These are phyloP conservation scores for Pyrenophora teres DNA, from an alignment of 2,329 filamentous ascomycete species.

Conservation along the genomic window DNA sequence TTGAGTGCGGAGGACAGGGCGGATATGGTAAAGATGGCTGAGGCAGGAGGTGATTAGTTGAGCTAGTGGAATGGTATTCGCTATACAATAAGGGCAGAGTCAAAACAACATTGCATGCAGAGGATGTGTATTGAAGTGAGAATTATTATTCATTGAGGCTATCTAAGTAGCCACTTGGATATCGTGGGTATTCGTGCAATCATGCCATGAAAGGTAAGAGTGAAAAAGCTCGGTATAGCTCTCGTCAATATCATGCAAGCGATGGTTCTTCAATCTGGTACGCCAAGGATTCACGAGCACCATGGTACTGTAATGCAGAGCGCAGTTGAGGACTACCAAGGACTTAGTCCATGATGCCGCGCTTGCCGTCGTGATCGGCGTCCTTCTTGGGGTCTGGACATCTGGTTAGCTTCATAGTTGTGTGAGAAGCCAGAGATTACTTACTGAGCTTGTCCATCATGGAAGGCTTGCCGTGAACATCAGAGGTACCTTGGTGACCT, in stretches of 20 bases:
- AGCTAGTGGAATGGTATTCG: background rate
- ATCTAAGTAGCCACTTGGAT: conserved; percentile 4
- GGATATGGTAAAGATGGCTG: conserved; percentile 40
- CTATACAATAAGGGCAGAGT: too few species aligned
- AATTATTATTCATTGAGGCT: conserved; percentile 12
- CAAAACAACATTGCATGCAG: too few species aligned
- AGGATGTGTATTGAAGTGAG: background rate
- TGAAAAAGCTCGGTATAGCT: too few species aligned
- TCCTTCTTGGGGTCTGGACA: conserved; percentile 55
- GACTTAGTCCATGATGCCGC: conserved; percentile 57
- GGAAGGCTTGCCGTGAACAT: conserved; percentile 47
- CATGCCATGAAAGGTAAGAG: background rate
- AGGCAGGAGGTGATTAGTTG: background rate
- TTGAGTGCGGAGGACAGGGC: conserved; percentile 40
- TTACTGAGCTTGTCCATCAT: conserved; percentile 55
- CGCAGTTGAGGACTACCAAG: background rate
- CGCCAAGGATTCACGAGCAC: too few species aligned
- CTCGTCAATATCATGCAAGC: too few species aligned
- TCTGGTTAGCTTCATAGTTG: background rate
- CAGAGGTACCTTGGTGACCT: conserved; percentile 1
- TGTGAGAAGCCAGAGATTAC: background rate
- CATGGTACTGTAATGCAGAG: background rate
- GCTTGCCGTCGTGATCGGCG: conserved; percentile 59
- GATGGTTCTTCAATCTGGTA: too few species aligned
- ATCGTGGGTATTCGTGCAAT: conserved; percentile 12